Base-by-base conservation (phyloP, 305 asterid genomes). In the Petunia hybrid region DNA sequence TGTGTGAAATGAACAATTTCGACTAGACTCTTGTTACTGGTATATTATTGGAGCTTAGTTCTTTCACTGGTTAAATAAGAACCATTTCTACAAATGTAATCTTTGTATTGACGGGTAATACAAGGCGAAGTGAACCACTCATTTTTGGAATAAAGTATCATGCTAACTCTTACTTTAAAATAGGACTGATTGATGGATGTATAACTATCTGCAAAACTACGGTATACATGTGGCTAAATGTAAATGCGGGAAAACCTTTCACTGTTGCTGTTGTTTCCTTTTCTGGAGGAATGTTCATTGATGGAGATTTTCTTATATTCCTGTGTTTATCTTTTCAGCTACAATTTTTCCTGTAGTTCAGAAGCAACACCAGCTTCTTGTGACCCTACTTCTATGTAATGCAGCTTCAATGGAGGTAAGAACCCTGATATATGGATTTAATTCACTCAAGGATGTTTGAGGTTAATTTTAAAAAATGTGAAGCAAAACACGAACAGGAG, bases 351-450 rank as follows among this genome's bases (percentile, higher is more conserved):
- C 99, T 41, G 98, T 93, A 84, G 97, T 93, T 83, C 91, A 93
- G 92, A 93, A 95, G 89, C 99, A 92, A 88, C 99, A 95, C 82
- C 99, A 92, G 89, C 97, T 95, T 86, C 97, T 95, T 41, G 99
- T 95, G 85, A 95, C 99, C 10, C 85, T 95, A 90, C 99, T 95
- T 85, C 89, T 95, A 80, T 95, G 97, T 62, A 95, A 95, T 81
- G 98, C 99, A 86, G 97, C 85, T 79, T 80, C 99, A n/a, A 95
- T 95, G 99, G 99, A 95, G 99, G 99, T 95, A 82, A 83, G 62
- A 42, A 67, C 67, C 64, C 67, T 65, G 73, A 80, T 67, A 35
- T 31, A 55, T 39, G 41, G 42, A 12, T 66, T 66, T 43, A 8
- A 67, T 74, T 74, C 46, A 53, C 63, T 74, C 79, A 51, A 51